Percentiles rank a stretch among this genome's conserved stretches.
These are phyloP conservation scores for Talaromyces islandicus DNA, from an alignment of 2,329 filamentous ascomycete species.

Conservation along the genomic window DNA sequence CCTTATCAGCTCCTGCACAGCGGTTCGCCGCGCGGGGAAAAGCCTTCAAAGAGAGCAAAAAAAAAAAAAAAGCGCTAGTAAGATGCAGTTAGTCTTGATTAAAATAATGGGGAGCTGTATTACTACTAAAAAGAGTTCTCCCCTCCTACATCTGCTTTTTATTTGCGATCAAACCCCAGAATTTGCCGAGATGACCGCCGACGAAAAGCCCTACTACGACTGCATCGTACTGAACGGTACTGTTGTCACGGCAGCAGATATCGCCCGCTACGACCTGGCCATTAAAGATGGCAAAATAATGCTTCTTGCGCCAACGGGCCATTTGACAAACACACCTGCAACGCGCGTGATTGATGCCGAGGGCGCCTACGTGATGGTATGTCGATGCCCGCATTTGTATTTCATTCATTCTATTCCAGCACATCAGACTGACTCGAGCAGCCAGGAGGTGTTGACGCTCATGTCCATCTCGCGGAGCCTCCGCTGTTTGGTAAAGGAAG, in stretches of 20 bases:
- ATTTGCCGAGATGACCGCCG: background rate
- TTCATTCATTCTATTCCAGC: background rate
- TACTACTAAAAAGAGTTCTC: background rate
- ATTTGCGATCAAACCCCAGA: background rate
- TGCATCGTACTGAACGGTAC: constrained; percentile 40
- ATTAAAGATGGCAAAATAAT: constrained; percentile 41
- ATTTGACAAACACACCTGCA: constrained; percentile 22
- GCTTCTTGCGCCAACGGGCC: constrained; percentile 34
- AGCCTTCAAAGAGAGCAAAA: background rate
- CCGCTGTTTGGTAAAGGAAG: constrained; percentile 13
- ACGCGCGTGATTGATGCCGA: constrained; percentile 36
- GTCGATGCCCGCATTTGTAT: background rate
- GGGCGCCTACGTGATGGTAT: constrained; percentile 38
- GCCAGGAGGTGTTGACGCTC: constrained; percentile 44
- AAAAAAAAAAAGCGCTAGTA: background rate
- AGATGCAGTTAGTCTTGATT: background rate
- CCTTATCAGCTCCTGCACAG: background rate
- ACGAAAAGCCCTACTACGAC: constrained; percentile 23
- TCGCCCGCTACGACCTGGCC: constrained; percentile 37
- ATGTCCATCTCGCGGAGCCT: constrained; percentile 45
- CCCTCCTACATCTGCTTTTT: background rate
- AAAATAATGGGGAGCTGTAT: background rate
- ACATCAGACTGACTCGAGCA: background rate
- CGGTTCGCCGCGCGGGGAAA: background rate
- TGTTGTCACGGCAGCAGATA: constrained; percentile 39